phyloP scores from a whole-genome alignment of 129 eudicot genomes.

The Kitagawia praeruptora region DNA sequence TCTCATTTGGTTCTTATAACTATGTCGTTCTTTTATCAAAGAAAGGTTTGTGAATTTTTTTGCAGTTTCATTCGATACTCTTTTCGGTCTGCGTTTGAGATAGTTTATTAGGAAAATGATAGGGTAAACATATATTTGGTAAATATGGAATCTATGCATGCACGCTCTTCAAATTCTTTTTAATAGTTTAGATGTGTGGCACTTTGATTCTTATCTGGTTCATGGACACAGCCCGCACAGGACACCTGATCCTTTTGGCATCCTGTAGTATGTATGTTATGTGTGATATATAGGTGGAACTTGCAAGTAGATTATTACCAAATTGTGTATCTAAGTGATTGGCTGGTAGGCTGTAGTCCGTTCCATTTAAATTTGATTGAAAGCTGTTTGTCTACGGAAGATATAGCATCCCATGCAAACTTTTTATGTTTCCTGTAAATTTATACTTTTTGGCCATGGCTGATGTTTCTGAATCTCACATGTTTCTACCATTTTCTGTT shows the following conservation, averaged over 20 bases:
- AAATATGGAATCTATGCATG: not conserved
- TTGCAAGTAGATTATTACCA: not conserved
- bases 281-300: not conserved
- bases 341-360: not conserved
- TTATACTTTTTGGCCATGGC: not conserved
- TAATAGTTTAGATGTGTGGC: not conserved
- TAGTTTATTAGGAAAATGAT: not conserved
- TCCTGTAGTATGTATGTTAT: not conserved
- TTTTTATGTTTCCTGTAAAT: not conserved
- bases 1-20: too few species aligned
- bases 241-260: not conserved
- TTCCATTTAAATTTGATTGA: not conserved
- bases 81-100: not conserved
- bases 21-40: too few species aligned
- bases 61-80: not conserved
- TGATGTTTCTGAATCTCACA: not conserved
- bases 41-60: too few species aligned
- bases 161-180: not conserved
- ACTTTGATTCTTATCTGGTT: not conserved
- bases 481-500: not conserved
- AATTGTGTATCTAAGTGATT: not conserved
- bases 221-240: not conserved
- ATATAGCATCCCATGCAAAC: not conserved
- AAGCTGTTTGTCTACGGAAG: not conserved
- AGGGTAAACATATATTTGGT: not conserved